A percentile compares a stretch with the other conserved stretches of the same genome.
These are phyloP conservation scores for Candida pseudocylindracea DNA, from an alignment of 1,139 yeast species.

Conservation along the genomic window DNA sequence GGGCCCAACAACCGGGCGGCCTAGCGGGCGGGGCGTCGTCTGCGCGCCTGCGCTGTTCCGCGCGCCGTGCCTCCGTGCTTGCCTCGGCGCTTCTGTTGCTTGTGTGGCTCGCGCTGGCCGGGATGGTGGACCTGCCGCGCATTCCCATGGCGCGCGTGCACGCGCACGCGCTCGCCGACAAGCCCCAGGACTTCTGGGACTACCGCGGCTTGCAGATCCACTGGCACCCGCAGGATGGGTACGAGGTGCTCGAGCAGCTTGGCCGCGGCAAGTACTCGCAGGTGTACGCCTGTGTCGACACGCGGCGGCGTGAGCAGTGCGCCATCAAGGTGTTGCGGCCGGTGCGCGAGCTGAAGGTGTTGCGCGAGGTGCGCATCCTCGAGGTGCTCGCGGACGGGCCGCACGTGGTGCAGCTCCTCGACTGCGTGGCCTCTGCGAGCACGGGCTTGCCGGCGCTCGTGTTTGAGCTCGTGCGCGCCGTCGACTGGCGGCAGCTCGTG, in stretches of 20 bases:
- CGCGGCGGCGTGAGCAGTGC: slow-evolving; percentile 24
- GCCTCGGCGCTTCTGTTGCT: too few relatives aligned
- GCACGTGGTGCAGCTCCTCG: slow-evolving; percentile 41
- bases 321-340: slow-evolving; percentile 93
- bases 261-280: slow-evolving; percentile 97
- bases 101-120: too few relatives aligned
- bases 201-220: slow-evolving; percentile 50
- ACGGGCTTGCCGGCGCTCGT: slow-evolving; percentile 56
- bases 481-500: slow-evolving; percentile 50
- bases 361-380: slow-evolving; percentile 52
- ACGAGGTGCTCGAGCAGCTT: slow-evolving; percentile 78
- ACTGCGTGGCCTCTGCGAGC: slow-evolving; percentile 55
- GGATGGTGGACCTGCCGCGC: too few relatives aligned
- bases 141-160: slow-evolving; percentile 46
- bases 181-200: slow-evolving; percentile 87
- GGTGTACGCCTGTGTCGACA: slow-evolving; percentile 57
- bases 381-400: slow-evolving; percentile 63
- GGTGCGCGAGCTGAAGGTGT: slow-evolving; percentile 62
- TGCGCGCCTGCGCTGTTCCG: too few relatives aligned
- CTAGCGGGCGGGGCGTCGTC: too few relatives aligned
- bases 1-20: too few relatives aligned
- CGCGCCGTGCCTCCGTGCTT: too few relatives aligned
- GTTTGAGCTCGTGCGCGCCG: slow-evolving; percentile 48
- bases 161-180: slow-evolving; percentile 59
- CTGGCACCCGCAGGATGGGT: slow-evolving; percentile 58